Evolutionary conservation across 2,329 filamentous ascomycete species (phyloP).

Genomic region (Botrytis pseudocinerea): DNA sequence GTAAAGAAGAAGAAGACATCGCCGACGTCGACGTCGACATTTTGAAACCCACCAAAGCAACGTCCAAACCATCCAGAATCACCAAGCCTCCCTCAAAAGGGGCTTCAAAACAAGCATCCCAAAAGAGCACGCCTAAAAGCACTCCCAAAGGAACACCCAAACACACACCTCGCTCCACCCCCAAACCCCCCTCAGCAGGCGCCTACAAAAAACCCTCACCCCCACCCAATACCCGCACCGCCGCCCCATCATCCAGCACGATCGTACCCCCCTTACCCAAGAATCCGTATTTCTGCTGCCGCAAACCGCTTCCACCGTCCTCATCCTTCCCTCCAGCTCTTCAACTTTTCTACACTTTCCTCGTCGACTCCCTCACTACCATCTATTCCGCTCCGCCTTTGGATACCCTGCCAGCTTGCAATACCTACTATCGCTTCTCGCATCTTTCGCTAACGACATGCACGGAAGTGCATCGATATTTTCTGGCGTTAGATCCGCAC

Average conservation of each 20-base stretch:
- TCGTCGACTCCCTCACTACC: neutral
- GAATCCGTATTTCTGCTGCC: constrained; percentile 5
- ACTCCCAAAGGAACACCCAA: constrained; percentile 1
- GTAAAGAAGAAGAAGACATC: neutral
- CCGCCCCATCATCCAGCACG: neutral
- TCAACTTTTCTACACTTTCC: constrained; percentile 15
- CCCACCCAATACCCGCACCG: constrained; percentile 3
- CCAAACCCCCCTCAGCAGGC: neutral
- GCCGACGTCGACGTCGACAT: neutral
- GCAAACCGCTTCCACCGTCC: neutral
- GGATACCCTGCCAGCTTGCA: neutral
- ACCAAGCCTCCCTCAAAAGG: neutral
- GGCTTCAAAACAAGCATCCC: neutral
- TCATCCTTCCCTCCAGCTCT: neutral
- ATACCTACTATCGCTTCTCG: constrained; percentile 11
- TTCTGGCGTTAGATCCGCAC: neutral
- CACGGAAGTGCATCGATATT: constrained; percentile 18
- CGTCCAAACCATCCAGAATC: neutral
- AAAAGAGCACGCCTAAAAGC: neutral
- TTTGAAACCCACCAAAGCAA: neutral
- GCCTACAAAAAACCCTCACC: constrained; percentile 4
- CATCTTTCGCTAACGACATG: constrained; percentile 3
- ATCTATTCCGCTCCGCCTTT: neutral
- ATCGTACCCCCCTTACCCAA: neutral
- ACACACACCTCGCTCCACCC: neutral